A percentile compares a stretch with the other conserved stretches of the same genome.
Conservation (phyloP, 805 yeast genomes). For the Clavispora fructus region DNA sequence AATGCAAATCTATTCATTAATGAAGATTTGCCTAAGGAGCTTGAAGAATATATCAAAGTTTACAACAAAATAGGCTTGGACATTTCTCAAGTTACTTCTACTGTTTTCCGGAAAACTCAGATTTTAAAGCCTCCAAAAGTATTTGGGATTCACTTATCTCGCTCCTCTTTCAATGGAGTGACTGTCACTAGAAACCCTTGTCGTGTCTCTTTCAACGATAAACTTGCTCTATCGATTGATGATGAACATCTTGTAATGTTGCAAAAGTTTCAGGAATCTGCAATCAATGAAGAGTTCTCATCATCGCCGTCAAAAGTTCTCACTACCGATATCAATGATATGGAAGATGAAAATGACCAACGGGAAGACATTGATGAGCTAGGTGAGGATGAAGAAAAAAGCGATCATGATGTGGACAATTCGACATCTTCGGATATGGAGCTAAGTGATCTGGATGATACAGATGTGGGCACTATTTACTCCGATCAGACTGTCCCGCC, state of each 20-base stretch:
- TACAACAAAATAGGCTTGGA: slow-evolving; percentile 43
- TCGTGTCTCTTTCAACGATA: slow-evolving; percentile 59
- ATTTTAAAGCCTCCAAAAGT: slow-evolving; percentile 65
- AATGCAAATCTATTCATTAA: slow-evolving; percentile 47
- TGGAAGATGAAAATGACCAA: slow-evolving; percentile 30
- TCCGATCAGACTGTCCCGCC: slow-evolving; percentile 6
- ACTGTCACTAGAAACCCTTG: slow-evolving; percentile 71
- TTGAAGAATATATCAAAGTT: slow-evolving; percentile 42
- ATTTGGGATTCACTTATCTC: slow-evolving; percentile 75
- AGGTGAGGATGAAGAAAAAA: slow-evolving; percentile 20
- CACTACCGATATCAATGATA: slow-evolving; percentile 22
- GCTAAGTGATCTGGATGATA: slow-evolving; percentile 3
- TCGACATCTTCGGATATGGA: slow-evolving; percentile 3
- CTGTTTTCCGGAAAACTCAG: slow-evolving; percentile 60
- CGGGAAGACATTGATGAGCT: slow-evolving; percentile 31
- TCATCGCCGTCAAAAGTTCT: slow-evolving; percentile 11
- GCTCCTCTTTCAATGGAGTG: slow-evolving; percentile 71
- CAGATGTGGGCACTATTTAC: slow-evolving; percentile 7
- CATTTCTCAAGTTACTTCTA: slow-evolving; percentile 47
- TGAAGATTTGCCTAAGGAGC: slow-evolving; percentile 53
- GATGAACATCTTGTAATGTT: slow-evolving; percentile 32
- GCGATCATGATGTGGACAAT: slow-evolving; percentile 2
- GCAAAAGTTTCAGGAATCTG: slow-evolving; percentile 26
- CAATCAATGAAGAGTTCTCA: not conserved
- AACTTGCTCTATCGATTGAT: slow-evolving; percentile 44